phyloP scores from a whole-genome alignment of 2,329 filamentous ascomycete genomes.

The Diplodia corticola region DNA sequence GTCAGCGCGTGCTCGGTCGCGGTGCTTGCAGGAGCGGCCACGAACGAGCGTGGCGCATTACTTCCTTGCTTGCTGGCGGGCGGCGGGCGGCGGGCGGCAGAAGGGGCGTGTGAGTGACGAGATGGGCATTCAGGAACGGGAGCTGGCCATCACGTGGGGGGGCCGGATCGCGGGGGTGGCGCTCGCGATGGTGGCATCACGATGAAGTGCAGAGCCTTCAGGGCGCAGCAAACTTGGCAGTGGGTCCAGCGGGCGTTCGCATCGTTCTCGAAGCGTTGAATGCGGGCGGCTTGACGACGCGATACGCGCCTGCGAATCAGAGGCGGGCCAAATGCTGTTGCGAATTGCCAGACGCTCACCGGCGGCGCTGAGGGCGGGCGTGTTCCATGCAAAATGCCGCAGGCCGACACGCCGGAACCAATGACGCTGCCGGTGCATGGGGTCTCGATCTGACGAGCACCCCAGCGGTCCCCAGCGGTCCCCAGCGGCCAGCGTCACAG shows the following conservation, averaged over 20 bases:
- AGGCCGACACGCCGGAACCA: background rate
- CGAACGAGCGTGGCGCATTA: background rate
- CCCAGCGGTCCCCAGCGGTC: no score
- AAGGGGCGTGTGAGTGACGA: background rate
- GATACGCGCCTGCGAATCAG: conserved; percentile 17
- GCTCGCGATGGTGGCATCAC: conserved; percentile 6
- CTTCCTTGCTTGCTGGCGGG: background rate
- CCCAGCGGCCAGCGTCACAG: conserved; percentile 16
- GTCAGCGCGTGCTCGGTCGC: background rate
- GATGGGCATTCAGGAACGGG: conserved; percentile 4
- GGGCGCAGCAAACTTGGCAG: conserved; percentile 13
- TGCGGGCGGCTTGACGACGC: conserved; percentile 1
- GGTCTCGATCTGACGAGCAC: conserved; percentile 18
- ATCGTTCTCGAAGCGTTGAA: conserved; percentile 17
- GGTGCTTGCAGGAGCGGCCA: conserved; percentile 5
- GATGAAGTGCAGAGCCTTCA: conserved; percentile 13
- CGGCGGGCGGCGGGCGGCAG: background rate
- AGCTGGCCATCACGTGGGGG: conserved; percentile 5
- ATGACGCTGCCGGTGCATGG: conserved; percentile 10
- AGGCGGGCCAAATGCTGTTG: background rate
- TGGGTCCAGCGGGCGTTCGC: background rate
- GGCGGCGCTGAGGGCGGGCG: conserved; percentile 17
- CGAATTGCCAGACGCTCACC: conserved; percentile 14
- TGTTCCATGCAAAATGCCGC: conserved; percentile 18
- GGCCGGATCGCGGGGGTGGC: conserved; percentile 18